Conservation (phyloP, 2,329 filamentous ascomycete species). For the Sporothrix mexicana region DNA sequence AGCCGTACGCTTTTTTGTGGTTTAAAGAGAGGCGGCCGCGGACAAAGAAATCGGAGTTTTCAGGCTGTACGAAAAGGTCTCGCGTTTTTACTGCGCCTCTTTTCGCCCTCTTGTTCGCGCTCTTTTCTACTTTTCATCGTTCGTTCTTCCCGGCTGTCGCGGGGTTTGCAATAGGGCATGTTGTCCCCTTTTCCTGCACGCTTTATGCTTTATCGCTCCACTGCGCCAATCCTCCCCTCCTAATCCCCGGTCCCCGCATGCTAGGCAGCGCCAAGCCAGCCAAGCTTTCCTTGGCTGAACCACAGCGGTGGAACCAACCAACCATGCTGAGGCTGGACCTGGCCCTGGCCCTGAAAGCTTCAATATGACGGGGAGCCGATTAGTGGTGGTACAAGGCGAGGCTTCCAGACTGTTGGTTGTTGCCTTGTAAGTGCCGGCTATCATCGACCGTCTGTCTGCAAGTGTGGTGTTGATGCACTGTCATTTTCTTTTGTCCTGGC, state of each 20-base stretch:
- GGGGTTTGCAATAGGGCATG: not conserved
- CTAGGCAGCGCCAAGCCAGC: constrained; percentile 37
- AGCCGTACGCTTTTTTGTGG: not conserved
- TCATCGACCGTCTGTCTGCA: not conserved
- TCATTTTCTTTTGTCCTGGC: not conserved
- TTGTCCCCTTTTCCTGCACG: constrained; percentile 2
- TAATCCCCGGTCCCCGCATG: constrained; percentile 34
- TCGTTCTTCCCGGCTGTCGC: not conserved
- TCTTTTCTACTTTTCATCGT: not conserved
- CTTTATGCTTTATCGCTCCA: not conserved
- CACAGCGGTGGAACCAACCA: constrained; percentile 32
- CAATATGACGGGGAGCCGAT: constrained; percentile 19
- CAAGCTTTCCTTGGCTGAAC: constrained; percentile 38
- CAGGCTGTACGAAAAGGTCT: not conserved
- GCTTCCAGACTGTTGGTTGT: constrained; percentile 14
- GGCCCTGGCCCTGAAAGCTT: constrained; percentile 5
- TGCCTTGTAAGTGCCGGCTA: not conserved
- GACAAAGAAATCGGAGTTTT: not conserved
- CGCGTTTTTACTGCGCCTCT: not conserved
- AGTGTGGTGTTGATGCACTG: not conserved
- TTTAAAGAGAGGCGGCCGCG: not conserved
- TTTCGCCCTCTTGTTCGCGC: not conserved
- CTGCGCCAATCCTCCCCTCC: constrained; percentile 28
- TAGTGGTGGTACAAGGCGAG: constrained; percentile 22
- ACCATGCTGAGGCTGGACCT: constrained; percentile 15